Percentiles rank a stretch among this genome's conserved stretches.
Conservation (phyloP, 2,329 filamentous ascomycete species). For the Helminthosporium solani region DNA sequence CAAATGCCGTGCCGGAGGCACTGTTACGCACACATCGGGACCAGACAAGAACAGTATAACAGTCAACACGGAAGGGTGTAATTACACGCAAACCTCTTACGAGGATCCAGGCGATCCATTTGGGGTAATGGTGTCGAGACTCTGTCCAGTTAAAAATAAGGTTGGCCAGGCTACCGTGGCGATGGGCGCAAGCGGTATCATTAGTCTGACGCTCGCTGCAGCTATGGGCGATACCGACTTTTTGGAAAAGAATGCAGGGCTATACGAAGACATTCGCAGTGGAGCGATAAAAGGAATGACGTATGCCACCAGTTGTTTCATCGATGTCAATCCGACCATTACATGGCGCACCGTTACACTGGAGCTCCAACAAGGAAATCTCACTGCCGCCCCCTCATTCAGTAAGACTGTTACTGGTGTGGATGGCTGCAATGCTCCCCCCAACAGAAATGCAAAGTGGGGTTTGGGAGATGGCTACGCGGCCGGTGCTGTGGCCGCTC, state of each 20-base stretch:
- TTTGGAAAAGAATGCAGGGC: slow-evolving; percentile 1
- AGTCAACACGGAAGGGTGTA: slow-evolving; percentile 4
- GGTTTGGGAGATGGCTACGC: slow-evolving; percentile 5
- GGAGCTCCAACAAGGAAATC: slow-evolving; percentile 4
- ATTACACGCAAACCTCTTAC: slow-evolving; percentile 1
- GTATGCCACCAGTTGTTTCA: slow-evolving; percentile 4
- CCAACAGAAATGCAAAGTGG: slow-evolving; percentile 1
- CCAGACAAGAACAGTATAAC: neutral
- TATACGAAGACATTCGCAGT: slow-evolving; percentile 4
- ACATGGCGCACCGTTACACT: slow-evolving; percentile 9
- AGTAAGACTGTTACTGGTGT: slow-evolving; percentile 4
- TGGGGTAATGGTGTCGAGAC: slow-evolving; percentile 6
- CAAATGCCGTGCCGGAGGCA: slow-evolving; percentile 4
- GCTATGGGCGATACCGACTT: slow-evolving; percentile 7
- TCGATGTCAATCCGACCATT: slow-evolving; percentile 7
- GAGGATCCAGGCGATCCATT: slow-evolving; percentile 3
- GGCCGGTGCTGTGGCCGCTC: slow-evolving; percentile 5
- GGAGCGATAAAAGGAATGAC: neutral
- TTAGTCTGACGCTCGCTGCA: slow-evolving; percentile 6
- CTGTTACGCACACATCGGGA: neutral
- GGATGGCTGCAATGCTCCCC: slow-evolving; percentile 2
- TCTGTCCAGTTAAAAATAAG: slow-evolving; percentile 1
- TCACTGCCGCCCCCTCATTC: slow-evolving; percentile 4
- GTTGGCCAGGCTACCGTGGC: slow-evolving; percentile 6
- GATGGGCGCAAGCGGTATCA: slow-evolving; percentile 2